Conservation (phyloP, 257 asterid species). For the Solanum appendiculatum region DNA sequence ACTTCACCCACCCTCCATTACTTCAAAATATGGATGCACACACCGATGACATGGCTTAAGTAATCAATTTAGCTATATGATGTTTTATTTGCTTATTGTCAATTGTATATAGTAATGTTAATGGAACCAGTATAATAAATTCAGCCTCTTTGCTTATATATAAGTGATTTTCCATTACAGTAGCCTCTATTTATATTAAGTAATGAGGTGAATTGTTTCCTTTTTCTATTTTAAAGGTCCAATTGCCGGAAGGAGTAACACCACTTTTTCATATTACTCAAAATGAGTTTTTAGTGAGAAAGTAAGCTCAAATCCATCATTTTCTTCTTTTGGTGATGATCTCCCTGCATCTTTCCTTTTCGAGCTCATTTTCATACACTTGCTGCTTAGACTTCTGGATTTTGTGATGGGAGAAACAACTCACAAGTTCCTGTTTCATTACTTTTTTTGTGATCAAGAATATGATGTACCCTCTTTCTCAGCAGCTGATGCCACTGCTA, state of each 20-base stretch:
- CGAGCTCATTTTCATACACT: too few species aligned
- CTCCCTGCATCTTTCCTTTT: too few species aligned
- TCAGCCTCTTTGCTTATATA: not conserved
- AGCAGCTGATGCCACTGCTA: constrained; percentile 1
- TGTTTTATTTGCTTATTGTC: not conserved
- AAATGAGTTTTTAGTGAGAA: constrained; percentile 48
- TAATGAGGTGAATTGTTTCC: constrained; percentile 1
- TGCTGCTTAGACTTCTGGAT: too few species aligned
- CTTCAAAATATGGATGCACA: not conserved
- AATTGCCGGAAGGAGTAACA: constrained; percentile 43
- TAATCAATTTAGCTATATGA: not conserved
- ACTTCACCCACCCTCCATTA: not conserved
- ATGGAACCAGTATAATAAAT: not conserved
- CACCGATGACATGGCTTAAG: not conserved
- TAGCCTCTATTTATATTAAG: not conserved
- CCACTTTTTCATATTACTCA: constrained; percentile 42
- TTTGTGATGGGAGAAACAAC: too few species aligned
- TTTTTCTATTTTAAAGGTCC: constrained; percentile 28
- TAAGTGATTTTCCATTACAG: not conserved
- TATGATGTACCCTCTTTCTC: constrained; percentile 36
- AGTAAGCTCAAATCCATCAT: constrained; percentile 26
- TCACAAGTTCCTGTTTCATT: too few species aligned
- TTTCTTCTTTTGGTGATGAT: too few species aligned
- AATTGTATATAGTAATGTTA: not conserved
- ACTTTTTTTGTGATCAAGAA: constrained; percentile 61